These are phyloP conservation scores for Acacia pycnantha DNA, from an alignment of 331 rosid species.

Conservation along the genomic window DNA sequence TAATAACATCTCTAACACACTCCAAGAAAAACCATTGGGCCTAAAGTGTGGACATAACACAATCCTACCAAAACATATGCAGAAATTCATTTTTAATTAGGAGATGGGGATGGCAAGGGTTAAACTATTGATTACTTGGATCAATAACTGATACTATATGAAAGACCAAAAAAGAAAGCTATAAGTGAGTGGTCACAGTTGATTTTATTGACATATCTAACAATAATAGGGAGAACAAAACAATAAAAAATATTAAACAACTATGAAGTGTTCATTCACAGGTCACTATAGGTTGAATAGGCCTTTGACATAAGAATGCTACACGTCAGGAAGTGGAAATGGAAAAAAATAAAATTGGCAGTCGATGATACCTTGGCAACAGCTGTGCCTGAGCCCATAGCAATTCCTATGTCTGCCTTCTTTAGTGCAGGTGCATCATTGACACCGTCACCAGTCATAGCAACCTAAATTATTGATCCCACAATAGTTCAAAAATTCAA, in stretches of 20 bases:
- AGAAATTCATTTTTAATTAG: neutral
- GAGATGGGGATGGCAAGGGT: neutral
- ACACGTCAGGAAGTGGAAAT: neutral
- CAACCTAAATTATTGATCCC: slow-evolving; percentile 62
- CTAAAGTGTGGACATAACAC: neutral
- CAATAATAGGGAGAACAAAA: neutral
- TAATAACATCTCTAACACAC: neutral
- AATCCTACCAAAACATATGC: neutral
- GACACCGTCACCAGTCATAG: slow-evolving; percentile 99
- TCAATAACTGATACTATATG: neutral
- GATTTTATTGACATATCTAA: neutral
- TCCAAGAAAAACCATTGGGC: neutral
- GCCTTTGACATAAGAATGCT: neutral
- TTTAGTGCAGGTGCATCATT: slow-evolving; percentile 98
- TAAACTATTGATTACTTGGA: neutral
- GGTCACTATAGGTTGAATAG: neutral
- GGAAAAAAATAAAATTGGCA: neutral
- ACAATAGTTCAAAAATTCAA: slow-evolving; percentile 12
- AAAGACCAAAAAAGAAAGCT: neutral
- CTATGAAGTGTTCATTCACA: neutral
- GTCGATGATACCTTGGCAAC: slow-evolving; percentile 81
- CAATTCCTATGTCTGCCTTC: slow-evolving; percentile 96
- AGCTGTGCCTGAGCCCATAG: slow-evolving; percentile 99
- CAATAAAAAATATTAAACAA: neutral
- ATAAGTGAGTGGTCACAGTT: neutral